phyloP scores from a whole-genome alignment of 1,284 basidiomycete genomes.

The Waitea zeae region DNA sequence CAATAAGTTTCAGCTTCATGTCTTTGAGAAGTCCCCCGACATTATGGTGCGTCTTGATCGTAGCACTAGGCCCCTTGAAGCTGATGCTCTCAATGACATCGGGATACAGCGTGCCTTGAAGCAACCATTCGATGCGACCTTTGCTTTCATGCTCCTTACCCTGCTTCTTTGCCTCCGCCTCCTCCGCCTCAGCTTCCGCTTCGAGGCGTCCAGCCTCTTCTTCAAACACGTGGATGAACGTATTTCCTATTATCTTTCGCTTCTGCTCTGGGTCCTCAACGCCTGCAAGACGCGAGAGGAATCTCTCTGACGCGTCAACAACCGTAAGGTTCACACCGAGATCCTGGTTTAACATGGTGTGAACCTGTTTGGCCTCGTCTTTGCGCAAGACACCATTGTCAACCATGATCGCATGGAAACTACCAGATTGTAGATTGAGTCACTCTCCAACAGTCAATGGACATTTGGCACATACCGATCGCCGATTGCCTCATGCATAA shows the following conservation, averaged over 20 bases:
- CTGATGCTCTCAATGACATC: conserved; percentile 99
- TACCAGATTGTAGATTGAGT: conserved; percentile 12
- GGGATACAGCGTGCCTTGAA: conserved; percentile 98
- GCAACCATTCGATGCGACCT: conserved; percentile 90
- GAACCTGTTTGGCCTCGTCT: conserved; percentile 87
- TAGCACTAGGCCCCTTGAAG: conserved; percentile 98
- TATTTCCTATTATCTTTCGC: conserved; percentile 98
- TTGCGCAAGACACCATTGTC: conserved; percentile 95
- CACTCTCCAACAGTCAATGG: neutral
- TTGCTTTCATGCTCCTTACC: conserved; percentile 53
- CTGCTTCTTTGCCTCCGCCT: no score
- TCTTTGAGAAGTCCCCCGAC: conserved; percentile 93
- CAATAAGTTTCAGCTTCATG: conserved; percentile 99
- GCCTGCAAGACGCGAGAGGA: conserved; percentile 78
- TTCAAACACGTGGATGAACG: conserved; percentile 97
- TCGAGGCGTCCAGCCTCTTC: conserved; percentile 86
- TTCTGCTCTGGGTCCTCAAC: conserved; percentile 96
- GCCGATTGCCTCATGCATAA: conserved; percentile 99
- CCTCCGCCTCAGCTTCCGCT: conserved; percentile 57
- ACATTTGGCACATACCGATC: conserved; percentile 54
- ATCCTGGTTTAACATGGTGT: conserved; percentile 87
- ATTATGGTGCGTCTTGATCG: conserved; percentile 99
- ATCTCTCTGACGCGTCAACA: conserved; percentile 88
- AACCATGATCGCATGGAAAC: conserved; percentile 99
- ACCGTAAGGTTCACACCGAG: conserved; percentile 95